These are phyloP conservation scores for Trichoderma sp. DNA, from an alignment of 2,329 filamentous ascomycete genomes.

Conservation along the genomic window DNA sequence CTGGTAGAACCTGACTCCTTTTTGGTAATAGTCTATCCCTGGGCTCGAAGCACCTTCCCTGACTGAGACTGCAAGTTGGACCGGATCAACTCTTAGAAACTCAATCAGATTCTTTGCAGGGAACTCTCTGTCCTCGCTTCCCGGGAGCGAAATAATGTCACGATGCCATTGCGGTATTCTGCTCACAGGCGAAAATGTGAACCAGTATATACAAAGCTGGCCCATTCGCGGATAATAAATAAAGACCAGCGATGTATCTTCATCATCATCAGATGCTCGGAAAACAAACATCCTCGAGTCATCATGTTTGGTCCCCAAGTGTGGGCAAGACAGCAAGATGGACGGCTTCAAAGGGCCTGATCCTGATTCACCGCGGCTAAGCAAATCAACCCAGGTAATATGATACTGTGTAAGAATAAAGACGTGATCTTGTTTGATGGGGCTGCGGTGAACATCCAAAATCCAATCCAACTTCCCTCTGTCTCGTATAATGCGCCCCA, in stretches of 20 bases:
- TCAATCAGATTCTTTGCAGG: constrained; percentile 28
- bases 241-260: constrained; percentile 37
- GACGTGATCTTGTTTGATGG: constrained; percentile 49
- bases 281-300: constrained; percentile 37
- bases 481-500: constrained; percentile 33
- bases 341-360: constrained; percentile 27
- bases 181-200: constrained; percentile 31
- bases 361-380: constrained; percentile 25
- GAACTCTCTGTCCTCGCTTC: constrained; percentile 17
- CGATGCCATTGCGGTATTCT: constrained; percentile 43
- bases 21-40: constrained; percentile 37
- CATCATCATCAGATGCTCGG: constrained; percentile 29
- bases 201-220: constrained; percentile 43
- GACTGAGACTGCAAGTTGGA: constrained; percentile 28
- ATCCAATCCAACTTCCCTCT: constrained; percentile 45
- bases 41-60: constrained; percentile 26
- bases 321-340: constrained; percentile 36
- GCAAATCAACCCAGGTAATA: constrained; percentile 52
- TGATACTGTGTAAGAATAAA: constrained; percentile 60
- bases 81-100: constrained; percentile 35
- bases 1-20: constrained; percentile 50
- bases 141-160: constrained; percentile 36
- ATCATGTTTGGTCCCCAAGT: constrained; percentile 33
- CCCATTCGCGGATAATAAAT: constrained; percentile 37
- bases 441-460: constrained; percentile 56